Conservation (phyloP, 106 monocot genomes). For the Amphibolis antarctica region DNA sequence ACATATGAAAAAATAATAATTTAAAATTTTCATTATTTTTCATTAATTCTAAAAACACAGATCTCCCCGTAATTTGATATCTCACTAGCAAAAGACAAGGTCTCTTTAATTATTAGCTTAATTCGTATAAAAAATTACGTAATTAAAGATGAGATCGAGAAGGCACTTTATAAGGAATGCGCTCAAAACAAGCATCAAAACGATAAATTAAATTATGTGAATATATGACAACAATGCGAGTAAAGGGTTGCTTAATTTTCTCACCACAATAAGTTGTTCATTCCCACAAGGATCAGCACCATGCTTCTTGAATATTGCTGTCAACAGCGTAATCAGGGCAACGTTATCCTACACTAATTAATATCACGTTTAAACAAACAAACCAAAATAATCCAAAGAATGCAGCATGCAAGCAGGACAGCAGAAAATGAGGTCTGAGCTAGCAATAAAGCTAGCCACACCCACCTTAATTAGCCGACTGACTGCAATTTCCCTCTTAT, state of each 20-base stretch:
- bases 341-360: conserved; percentile 74
- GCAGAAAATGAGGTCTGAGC: background rate
- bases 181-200: no score
- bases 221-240: no score
- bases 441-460: background rate
- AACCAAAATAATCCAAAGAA: conserved; percentile 6
- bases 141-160: no score
- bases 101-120: no score
- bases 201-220: no score
- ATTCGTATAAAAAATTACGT: no score
- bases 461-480: conserved; percentile 74
- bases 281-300: conserved; percentile 69
- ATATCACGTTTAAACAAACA: background rate
- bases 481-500: conserved; percentile 67
- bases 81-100: no score
- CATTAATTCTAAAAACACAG: no score
- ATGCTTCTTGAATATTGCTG: conserved; percentile 70
- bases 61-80: no score
- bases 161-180: no score
- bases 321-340: conserved; percentile 79
- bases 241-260: conserved; percentile 6
- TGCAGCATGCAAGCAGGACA: background rate
- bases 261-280: conserved; percentile 92
- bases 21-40: no score
- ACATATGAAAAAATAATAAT: no score